Base-by-base conservation (phyloP, 495 filamentous ascomycete genomes). In the Aspergillus panamensis region DNA sequence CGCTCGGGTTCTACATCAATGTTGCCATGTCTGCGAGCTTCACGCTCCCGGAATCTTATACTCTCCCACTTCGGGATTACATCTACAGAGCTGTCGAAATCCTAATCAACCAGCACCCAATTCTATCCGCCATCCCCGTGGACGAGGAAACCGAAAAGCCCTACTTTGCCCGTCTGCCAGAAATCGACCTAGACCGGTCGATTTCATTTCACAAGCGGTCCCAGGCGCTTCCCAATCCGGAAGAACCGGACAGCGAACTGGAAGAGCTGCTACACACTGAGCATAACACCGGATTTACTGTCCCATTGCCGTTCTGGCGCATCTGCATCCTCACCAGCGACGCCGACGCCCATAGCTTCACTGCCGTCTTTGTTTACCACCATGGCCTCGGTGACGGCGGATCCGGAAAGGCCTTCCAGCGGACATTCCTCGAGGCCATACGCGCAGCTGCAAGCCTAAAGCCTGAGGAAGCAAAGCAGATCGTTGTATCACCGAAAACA, bases 1-100 rank as follows among this genome's bases (percentile, higher is more conserved):
- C 71, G 13, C 51, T 79, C 1, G 56, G 65, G n/a, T 76, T 78
- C 48, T 82, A 81, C 56, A 55, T 67, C 51, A 81, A 79, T 51
- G 73, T 78, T 25, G 70, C 57, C 1, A 51, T 74, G 6, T 60
- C 76, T 29, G 74, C 73, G 9, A 67, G 60, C 10, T 82, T 81
- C 57, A 59, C 48, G 3, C 59, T 74, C 1, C 69, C 75, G 6
- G 45, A 62, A 0, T 30, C 64, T 1, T 73, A 56, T 48, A 58
- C 56, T 1, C 60, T 73, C 8, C 61, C 75, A 5, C 47, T 73
- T 13, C 63, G 72, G 53, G 57, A 69, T 13, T 67, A 69, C 20
- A 57, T 80, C 7, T 77, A 73, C 59, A 62, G 59, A 37, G 74
- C 75, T 4, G 69, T 75, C 8, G 67, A 66, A 32, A 53, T 60